Percentiles rank a stretch among this genome's conserved stretches.
phyloP scores from a whole-genome alignment of 2,329 filamentous ascomycete genomes.

The Trichoderma atroviride region DNA sequence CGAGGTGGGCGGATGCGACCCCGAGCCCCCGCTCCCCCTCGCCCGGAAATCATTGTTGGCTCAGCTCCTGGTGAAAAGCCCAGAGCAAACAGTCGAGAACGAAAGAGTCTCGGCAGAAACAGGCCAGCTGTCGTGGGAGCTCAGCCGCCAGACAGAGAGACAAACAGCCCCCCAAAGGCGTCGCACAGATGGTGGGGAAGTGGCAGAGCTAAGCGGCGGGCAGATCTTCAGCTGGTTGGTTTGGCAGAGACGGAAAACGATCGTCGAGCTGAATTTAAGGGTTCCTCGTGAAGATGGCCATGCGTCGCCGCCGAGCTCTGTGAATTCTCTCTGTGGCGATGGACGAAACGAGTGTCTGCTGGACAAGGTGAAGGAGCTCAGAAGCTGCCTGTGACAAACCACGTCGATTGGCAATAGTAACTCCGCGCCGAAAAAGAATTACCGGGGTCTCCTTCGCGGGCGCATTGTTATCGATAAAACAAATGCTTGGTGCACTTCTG shows the following conservation, averaged over 20 bases:
- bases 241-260: background rate
- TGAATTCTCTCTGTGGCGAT: slow-evolving; percentile 13
- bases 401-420: slow-evolving; percentile 17
- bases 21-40: slow-evolving; percentile 47
- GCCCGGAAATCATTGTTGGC: slow-evolving; percentile 52
- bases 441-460: slow-evolving; percentile 6
- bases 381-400: slow-evolving; percentile 15
- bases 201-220: slow-evolving; percentile 8
- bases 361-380: slow-evolving; percentile 11
- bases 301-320: background rate
- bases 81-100: background rate
- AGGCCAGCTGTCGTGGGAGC: slow-evolving; percentile 2
- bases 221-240: background rate
- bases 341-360: slow-evolving; percentile 1
- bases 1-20: slow-evolving; percentile 49
- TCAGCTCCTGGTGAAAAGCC: background rate
- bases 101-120: background rate
- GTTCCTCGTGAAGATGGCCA: background rate
- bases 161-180: background rate
- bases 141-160: slow-evolving; percentile 4
- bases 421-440: slow-evolving; percentile 20
- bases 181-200: slow-evolving; percentile 24
- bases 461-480: slow-evolving; percentile 25
- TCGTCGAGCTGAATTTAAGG: background rate
- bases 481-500: background rate